Base-by-base conservation (phyloP, 441 rosid species). In the Corymbia citriodora region DNA sequence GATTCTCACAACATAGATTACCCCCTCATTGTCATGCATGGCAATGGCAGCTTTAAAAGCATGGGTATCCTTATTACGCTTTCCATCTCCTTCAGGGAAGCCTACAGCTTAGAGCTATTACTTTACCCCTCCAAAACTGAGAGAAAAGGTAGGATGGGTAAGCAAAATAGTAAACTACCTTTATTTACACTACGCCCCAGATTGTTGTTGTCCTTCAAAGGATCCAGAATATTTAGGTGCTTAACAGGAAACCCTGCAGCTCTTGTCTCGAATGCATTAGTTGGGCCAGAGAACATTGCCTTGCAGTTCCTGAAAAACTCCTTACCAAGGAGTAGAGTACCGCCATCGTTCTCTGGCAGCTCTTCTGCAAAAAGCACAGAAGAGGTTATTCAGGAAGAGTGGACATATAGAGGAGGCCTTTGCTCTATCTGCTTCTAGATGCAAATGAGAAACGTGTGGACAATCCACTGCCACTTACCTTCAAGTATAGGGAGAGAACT, bases 181-280 rank as follows among this genome's bases (percentile, higher is more conserved):
- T 92, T 93, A 92, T 96, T 94, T 88, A 98, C 98, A 90, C 99
- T 97, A 88, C 97, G 99, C 55, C 99, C 99, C 29, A 98, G 95
- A 94, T 98, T 98, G 95, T 98, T 98, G 93, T 90, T 93, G 89
- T 93, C 94, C 90, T 96, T 97, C 53, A 98, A 92, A 92, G 99
- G 99, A 95, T 97, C 99, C 89, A 96, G 72, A 88, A 98, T 95
- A 93, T 97, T 98, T 87, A 98, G 93, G 93, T 94, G 93, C 96
- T 94, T 97, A 85, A 95, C 63, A 70, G 92, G 93, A 92, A 97
- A 97, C 45, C 70, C 95, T 59, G 89, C 91, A 90, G 90, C 90
- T 72, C 90, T 90, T 81, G 79, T 89, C 88, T 95, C 96, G 23
- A 88, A 89, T 68, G 93, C 92, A 88, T 93, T 95, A 23, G 90